These are phyloP conservation scores for Zymoseptoria passerinii DNA, from an alignment of 2,329 filamentous ascomycete species.

Conservation along the genomic window DNA sequence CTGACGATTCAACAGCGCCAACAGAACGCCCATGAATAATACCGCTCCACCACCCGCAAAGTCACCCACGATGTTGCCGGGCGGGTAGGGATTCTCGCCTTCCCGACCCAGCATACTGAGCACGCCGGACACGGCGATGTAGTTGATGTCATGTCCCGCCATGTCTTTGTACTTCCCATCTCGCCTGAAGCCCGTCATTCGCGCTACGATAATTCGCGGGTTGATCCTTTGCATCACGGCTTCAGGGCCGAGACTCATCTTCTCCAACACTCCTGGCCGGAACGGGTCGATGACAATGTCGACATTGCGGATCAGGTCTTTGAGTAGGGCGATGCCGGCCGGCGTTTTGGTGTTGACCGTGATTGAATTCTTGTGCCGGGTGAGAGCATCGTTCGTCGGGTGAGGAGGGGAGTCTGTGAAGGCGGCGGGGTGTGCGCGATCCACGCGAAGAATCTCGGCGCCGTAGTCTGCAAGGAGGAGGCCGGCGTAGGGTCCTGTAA, in stretches of 20 bases:
- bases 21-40: constrained; percentile 71
- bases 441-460: constrained; percentile 78
- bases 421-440: constrained; percentile 48
- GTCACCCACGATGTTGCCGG: constrained; percentile 77
- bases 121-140: constrained; percentile 79
- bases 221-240: constrained; percentile 59
- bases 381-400: constrained; percentile 61
- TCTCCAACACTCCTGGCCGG: constrained; percentile 83
- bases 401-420: constrained; percentile 29
- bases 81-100: constrained; percentile 64
- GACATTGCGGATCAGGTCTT: constrained; percentile 51
- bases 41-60: constrained; percentile 83
- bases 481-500: constrained; percentile 72
- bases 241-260: constrained; percentile 64
- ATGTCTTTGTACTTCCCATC: constrained; percentile 79
- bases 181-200: constrained; percentile 83
- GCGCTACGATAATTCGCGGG: constrained; percentile 67
- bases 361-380: constrained; percentile 73
- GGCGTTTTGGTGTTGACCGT: constrained; percentile 67
- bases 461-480: constrained; percentile 85
- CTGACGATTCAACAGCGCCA: constrained; percentile 64
- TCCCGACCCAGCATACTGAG: constrained; percentile 66
- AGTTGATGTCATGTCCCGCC: constrained; percentile 96
- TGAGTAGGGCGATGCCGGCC: constrained; percentile 56
- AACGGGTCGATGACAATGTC: constrained; percentile 92